phyloP scores from a whole-genome alignment of 1,284 basidiomycete genomes.

The Ustilago esculenta region DNA sequence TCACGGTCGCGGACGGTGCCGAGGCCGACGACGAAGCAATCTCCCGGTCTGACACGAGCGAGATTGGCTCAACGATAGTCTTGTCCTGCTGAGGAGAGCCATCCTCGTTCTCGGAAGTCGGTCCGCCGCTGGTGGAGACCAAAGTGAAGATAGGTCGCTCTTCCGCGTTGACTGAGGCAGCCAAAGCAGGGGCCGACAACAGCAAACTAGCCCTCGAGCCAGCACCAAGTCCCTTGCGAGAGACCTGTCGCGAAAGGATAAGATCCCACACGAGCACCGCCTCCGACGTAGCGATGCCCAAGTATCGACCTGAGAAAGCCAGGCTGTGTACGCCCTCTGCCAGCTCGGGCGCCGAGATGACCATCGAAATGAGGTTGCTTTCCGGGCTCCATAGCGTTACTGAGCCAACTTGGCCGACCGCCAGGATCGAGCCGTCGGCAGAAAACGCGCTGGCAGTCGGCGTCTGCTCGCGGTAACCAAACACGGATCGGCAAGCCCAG shows the following conservation, averaged over 20 bases:
- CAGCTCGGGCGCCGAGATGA: slow-evolving; percentile 69
- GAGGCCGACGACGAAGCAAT: slow-evolving; percentile 19
- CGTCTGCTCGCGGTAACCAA: slow-evolving; percentile 55
- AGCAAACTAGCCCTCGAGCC: slow-evolving; percentile 19
- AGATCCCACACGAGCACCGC: slow-evolving; percentile 59
- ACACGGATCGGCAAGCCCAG: slow-evolving; percentile 62
- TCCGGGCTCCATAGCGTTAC: slow-evolving; percentile 82
- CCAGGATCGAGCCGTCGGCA: slow-evolving; percentile 84
- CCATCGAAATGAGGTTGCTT: slow-evolving; percentile 75
- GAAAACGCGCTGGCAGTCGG: slow-evolving; percentile 76
- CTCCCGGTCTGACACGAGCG: slow-evolving; percentile 32
- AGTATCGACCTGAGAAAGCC: slow-evolving; percentile 53
- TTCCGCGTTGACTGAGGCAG: neutral
- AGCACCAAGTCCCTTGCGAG: slow-evolving; percentile 17
- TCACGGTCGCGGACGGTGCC: neutral
- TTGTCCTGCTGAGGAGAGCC: slow-evolving; percentile 10
- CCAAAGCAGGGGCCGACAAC: slow-evolving; percentile 3
- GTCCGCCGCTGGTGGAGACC: slow-evolving; percentile 9
- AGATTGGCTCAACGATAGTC: slow-evolving; percentile 33
- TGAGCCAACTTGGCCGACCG: slow-evolving; percentile 76
- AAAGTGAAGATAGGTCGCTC: slow-evolving; percentile 20
- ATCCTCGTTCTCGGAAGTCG: neutral
- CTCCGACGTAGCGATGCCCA: slow-evolving; percentile 34
- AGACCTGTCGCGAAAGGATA: slow-evolving; percentile 50
- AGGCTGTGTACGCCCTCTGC: slow-evolving; percentile 20